Evolutionary conservation across 2,329 filamentous ascomycete species (phyloP), one percentile per base, ranked within the genome.

Genomic region (Pseudogymnoascus sp.): DNA sequence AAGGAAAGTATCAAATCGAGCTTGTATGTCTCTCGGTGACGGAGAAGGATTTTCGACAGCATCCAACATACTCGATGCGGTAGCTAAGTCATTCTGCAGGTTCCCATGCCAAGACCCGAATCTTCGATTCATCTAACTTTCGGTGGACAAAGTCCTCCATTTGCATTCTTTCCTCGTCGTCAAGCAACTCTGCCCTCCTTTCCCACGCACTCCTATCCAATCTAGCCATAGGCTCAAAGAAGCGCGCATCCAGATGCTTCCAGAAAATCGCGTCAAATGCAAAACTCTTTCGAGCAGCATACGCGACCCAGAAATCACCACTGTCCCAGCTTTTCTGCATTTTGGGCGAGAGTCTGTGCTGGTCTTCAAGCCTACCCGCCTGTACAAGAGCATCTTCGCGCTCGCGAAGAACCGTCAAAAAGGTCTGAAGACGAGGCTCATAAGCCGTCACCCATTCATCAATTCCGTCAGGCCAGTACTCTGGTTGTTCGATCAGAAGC

Each of bases 311-410:
- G 65, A 72, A 75, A 1, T 66, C 64, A 8, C 68, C 62, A 4
- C 64, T 72, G 24, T 73, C 70, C 75, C 73, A 76, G 62, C 71
- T 74, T 33, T 73, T 66, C 5, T 69, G 62, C 74, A 77, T 76
- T 8, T 71, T 66, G n/a, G 41, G 61, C 0, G 73, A 76, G 7
- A 75, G 68, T 1, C 13, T 4, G n/a, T 33, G 5, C n/a, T 44
- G 5, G 0, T 41, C 8, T 2, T 15, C 24, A 24, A 10, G 6
- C 39, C 17, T 21, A n/a, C 58, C 61, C 5, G 37, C 24, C 59
- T 29, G 24, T 15, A 59, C 40, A 31, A 59, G 47, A 10, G 21
- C 60, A 15, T 62, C 31, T 40, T 62, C 62, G 21, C 31, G 37
- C 26, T 41, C 29, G 17, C 37, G 24, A 3, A 59, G 35, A 17